Evolutionary conservation across 2,329 filamentous ascomycete species (phyloP), one percentile per base, ranked within the genome.

Genomic region (Stagonosporopsis vannaccii): DNA sequence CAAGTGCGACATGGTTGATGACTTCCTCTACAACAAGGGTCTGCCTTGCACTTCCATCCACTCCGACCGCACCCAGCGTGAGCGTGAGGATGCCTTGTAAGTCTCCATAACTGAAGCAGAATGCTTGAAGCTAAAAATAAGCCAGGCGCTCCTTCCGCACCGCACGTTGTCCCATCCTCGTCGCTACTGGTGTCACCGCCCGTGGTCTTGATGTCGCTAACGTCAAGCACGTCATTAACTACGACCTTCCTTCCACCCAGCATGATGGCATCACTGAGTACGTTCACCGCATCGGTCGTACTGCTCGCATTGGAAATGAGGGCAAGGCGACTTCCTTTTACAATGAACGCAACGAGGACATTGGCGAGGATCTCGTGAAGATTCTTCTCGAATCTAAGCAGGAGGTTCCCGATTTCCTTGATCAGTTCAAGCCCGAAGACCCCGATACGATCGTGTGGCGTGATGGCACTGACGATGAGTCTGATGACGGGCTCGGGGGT

Each of bases 211-310:
- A 98, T 66, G 89, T 97, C 32, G 86, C 86, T 55, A 92, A 95
- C 62, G 89, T 98, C 6, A 87, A 88, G 80, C 92, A 97, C 62
- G 90, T 99, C 58, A 89, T 99, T 82, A 98, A 99, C 78, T 98
- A 88, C 66, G 93, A 98, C 59, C 80, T 98, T 1, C 94, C 94
- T 0, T 87, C 82, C 5, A 78, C 82, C 39, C 80, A 86, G 0
- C 84, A 94, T 65, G 92, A 92, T n/a, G 94, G 93, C 2, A 96
- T 97, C 52, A 87, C 91, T 44, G 95, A 98, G 74, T 99, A 98
- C 67, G 87, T 90, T 23, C 95, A 99, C 72, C 91, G 95, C 12
- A 98, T 98, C 72, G 95, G 95, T 60, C 93, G 95, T 58, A 99
- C 95, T 65, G 95, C 91, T 51, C 91, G 95, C 49, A 97, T 97